A percentile compares a stretch with the other conserved stretches of the same genome.
These are phyloP conservation scores for Venturia oleaginea DNA, from an alignment of 2,329 filamentous ascomycete genomes.

Conservation along the genomic window DNA sequence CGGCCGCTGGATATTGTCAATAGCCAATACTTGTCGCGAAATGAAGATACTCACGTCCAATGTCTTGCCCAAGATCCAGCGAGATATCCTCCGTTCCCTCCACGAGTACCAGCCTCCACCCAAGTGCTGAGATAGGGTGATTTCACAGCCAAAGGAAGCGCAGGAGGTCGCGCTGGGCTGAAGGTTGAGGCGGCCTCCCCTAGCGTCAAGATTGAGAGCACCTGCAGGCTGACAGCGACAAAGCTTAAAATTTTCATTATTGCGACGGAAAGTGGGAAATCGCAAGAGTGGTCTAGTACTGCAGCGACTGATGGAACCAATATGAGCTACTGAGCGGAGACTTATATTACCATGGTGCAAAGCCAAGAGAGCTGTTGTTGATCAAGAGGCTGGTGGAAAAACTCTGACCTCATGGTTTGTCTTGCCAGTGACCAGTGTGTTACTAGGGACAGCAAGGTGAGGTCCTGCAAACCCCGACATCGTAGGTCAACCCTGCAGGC, in stretches of 20 bases:
- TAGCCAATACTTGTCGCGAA: neutral
- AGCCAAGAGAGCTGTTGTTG: neutral
- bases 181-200: constrained; percentile 42
- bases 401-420: neutral
- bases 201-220: neutral
- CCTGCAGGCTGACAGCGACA: neutral
- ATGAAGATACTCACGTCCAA: constrained; percentile 48
- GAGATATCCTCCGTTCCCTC: constrained; percentile 56
- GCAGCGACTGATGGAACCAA: neutral
- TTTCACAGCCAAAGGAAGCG: constrained; percentile 63
- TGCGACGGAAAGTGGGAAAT: neutral
- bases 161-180: constrained; percentile 54
- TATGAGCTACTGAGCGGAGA: neutral
- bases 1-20: constrained; percentile 36
- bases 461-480: neutral
- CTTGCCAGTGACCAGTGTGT: neutral
- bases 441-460: neutral
- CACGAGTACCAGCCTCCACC: constrained; percentile 52
- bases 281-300: neutral
- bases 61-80: constrained; percentile 61
- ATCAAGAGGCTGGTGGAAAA: neutral
- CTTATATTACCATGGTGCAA: neutral
- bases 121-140: constrained; percentile 68
- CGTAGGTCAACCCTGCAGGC: neutral
- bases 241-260: neutral